phyloP scores from a whole-genome alignment of 306 rosid species.

The Cicer cuneatum region DNA sequence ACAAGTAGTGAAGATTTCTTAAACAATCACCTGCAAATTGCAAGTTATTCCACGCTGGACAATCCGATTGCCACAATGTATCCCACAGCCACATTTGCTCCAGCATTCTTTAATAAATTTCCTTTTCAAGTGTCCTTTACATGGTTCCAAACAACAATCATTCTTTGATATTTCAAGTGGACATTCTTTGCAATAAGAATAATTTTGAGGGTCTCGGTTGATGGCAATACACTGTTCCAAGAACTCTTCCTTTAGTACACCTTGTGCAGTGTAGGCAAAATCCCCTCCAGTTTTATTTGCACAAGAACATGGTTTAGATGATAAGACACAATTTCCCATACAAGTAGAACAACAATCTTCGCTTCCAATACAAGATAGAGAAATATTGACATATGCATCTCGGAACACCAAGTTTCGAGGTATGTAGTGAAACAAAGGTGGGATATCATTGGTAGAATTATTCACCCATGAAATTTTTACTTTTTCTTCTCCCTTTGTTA shows the following conservation, averaged over 20 bases:
- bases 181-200: slow-evolving; percentile 72
- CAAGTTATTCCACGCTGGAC: slow-evolving; percentile 88
- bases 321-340: slow-evolving; percentile 76
- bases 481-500: slow-evolving; percentile 86
- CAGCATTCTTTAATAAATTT: slow-evolving; percentile 91
- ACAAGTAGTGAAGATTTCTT: slow-evolving; percentile 27
- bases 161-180: slow-evolving; percentile 74
- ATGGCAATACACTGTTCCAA: slow-evolving; percentile 74
- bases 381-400: slow-evolving; percentile 62
- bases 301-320: slow-evolving; percentile 67
- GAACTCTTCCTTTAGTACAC: slow-evolving; percentile 70
- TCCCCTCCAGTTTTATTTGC: slow-evolving; percentile 64
- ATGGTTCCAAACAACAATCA: slow-evolving; percentile 75
- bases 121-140: slow-evolving; percentile 89
- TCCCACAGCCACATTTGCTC: slow-evolving; percentile 90
- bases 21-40: slow-evolving; percentile 77
- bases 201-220: slow-evolving; percentile 60
- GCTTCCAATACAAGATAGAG: slow-evolving; percentile 69
- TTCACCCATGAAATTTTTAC: slow-evolving; percentile 76
- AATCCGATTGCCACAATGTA: slow-evolving; percentile 86
- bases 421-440: slow-evolving; percentile 69
- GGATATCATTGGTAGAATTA: slow-evolving; percentile 55
- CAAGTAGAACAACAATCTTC: slow-evolving; percentile 79
- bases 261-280: slow-evolving; percentile 72
- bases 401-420: slow-evolving; percentile 62